Evolutionary conservation across 108 stramenopile genomes (phyloP).

Genomic region (Hondaea fermentalgiana): DNA sequence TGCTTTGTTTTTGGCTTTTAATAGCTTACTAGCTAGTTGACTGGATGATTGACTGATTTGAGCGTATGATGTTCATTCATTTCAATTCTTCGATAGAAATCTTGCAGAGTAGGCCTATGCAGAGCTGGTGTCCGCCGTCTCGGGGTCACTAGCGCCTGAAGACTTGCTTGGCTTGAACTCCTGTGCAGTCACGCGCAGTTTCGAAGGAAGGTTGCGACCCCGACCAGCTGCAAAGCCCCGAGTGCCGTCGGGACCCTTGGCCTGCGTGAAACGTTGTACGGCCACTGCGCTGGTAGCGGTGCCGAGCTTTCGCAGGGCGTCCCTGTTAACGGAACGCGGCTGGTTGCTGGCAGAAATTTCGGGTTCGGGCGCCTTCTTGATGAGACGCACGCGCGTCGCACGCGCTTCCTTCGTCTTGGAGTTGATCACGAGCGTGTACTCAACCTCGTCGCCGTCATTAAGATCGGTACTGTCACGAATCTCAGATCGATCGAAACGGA

Average conservation of each 20-base stretch:
- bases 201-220: background rate
- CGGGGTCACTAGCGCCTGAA: no score
- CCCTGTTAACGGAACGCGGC: background rate
- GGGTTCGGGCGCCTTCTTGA: background rate
- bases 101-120: no score
- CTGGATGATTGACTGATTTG: no score
- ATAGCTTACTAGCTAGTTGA: no score
- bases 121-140: no score
- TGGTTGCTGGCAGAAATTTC: background rate
- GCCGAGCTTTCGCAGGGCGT: background rate
- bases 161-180: background rate
- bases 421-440: background rate
- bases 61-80: no score
- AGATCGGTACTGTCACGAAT: background rate
- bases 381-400: background rate
- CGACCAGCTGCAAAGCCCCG: background rate
- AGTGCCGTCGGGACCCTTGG: conserved; percentile 1
- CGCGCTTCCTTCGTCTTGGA: background rate
- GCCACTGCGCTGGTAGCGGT: background rate
- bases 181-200: background rate
- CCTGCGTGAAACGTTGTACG: background rate
- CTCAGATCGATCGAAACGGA: background rate
- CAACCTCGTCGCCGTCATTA: background rate
- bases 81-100: no score
- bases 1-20: no score